These are phyloP conservation scores for Naegleria gruberi DNA, from an alignment of 208 protist genomes.

Conservation along the genomic window DNA sequence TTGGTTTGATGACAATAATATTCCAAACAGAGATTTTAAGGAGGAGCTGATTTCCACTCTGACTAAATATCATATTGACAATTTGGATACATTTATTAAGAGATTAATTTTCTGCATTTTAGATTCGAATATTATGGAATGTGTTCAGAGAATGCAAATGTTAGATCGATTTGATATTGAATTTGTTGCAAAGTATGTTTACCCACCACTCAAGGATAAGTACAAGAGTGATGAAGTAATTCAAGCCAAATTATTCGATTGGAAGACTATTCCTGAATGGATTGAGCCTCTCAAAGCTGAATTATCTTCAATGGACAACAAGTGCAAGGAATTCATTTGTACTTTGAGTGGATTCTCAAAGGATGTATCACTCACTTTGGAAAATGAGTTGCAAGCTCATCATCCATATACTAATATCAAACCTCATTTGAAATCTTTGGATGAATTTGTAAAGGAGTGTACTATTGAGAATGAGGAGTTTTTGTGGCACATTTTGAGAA, in stretches of 20 bases:
- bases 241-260: not conserved
- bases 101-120: not conserved
- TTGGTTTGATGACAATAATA: not conserved
- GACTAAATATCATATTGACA: not conserved
- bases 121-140: not conserved
- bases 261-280: not conserved
- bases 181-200: not conserved
- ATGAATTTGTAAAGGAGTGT: not conserved
- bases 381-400: not conserved
- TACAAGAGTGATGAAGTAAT: not conserved
- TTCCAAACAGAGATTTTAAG: not conserved
- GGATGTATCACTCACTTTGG: not conserved
- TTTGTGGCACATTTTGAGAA: not conserved
- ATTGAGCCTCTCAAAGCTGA: not conserved
- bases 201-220: not conserved
- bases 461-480: not conserved
- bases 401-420: not conserved
- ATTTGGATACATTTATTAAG: not conserved
- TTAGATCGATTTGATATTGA: constrained; percentile 2
- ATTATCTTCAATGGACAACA: too few relatives aligned
- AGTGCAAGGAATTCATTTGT: not conserved
- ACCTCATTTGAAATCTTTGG: not conserved
- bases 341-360: too few relatives aligned
- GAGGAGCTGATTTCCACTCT: not conserved
- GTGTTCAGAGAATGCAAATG: not conserved